Evolutionary conservation across 768 basidiomycete genomes (phyloP).

Genomic region (Leccinum sublutescens): DNA sequence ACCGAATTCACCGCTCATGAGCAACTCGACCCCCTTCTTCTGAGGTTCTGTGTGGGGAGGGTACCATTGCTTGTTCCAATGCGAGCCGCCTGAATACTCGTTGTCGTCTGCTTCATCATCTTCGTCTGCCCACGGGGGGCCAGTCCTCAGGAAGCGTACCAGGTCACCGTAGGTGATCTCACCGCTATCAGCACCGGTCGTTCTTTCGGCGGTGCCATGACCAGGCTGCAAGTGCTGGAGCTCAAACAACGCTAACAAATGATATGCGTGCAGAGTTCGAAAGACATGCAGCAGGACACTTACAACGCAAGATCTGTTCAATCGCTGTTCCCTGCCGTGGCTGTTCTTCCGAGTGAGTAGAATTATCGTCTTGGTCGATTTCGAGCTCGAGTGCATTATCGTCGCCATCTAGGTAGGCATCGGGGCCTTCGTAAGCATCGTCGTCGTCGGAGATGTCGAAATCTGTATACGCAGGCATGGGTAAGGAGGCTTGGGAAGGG

Average conservation of each 20-base stretch:
- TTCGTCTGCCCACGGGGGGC: slow-evolving; percentile 26
- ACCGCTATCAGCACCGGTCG: neutral
- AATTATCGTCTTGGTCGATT: slow-evolving; percentile 23
- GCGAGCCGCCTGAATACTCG: slow-evolving; percentile 20
- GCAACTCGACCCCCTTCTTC: slow-evolving; percentile 58
- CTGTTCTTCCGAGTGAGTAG: neutral
- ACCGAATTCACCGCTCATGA: slow-evolving; percentile 81
- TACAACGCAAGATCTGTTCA: slow-evolving; percentile 32
- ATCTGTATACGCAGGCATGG: slow-evolving; percentile 23
- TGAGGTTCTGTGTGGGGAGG: slow-evolving; percentile 55
- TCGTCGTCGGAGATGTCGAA: slow-evolving; percentile 29
- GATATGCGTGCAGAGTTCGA: slow-evolving; percentile 3
- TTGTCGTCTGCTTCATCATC: slow-evolving; percentile 43
- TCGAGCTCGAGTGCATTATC: slow-evolving; percentile 37
- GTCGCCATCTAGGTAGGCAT: slow-evolving; percentile 35
- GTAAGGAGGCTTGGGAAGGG: slow-evolving; percentile 1
- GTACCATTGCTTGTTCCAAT: slow-evolving; percentile 35
- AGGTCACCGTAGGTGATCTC: slow-evolving; percentile 27
- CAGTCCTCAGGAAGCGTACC: slow-evolving; percentile 19
- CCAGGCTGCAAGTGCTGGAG: slow-evolving; percentile 24
- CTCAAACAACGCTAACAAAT: slow-evolving; percentile 28
- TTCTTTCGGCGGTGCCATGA: slow-evolving; percentile 9
- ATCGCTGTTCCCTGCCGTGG: slow-evolving; percentile 10
- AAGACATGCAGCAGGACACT: slow-evolving; percentile 4
- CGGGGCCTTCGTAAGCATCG: slow-evolving; percentile 34